Evolutionary conservation across 306 rosid species (phyloP).

Genomic region (Sicyos edulis): DNA sequence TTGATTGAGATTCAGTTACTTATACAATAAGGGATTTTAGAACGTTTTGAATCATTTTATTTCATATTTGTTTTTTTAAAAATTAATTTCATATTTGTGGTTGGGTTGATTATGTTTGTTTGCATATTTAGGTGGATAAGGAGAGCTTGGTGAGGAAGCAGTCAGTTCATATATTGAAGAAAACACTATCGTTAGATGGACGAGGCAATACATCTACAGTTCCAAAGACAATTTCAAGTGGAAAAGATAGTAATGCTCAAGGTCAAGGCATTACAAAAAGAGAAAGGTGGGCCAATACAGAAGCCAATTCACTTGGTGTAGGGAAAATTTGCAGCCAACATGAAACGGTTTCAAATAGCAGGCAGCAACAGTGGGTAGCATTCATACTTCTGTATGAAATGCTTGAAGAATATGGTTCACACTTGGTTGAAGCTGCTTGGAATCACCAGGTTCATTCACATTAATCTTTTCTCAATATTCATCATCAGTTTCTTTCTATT

Average conservation of each 20-base stretch:
- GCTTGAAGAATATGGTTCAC: slow-evolving; percentile 98
- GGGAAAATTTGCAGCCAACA: slow-evolving; percentile 45
- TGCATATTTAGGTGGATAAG: slow-evolving; percentile 59
- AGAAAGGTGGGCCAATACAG: slow-evolving; percentile 77
- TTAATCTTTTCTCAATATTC: neutral
- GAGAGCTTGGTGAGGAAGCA: slow-evolving; percentile 87
- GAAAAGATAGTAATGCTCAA: slow-evolving; percentile 29
- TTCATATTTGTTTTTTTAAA: neutral
- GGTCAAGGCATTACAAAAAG: slow-evolving; percentile 59
- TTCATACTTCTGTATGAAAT: slow-evolving; percentile 83
- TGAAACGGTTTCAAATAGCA: slow-evolving; percentile 38
- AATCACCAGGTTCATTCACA: slow-evolving; percentile 62
- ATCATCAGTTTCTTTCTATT: neutral
- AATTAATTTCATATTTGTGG: neutral
- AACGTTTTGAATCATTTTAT: slow-evolving; percentile 19
- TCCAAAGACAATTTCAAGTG: slow-evolving; percentile 28
- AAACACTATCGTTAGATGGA: slow-evolving; percentile 36
- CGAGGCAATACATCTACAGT: slow-evolving; percentile 31
- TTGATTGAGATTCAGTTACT: slow-evolving; percentile 24
- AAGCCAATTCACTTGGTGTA: slow-evolving; percentile 85
- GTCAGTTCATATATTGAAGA: slow-evolving; percentile 64
- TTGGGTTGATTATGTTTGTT: slow-evolving; percentile 15
- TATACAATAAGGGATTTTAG: slow-evolving; percentile 22
- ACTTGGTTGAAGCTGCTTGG: slow-evolving; percentile 99
- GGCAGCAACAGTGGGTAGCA: slow-evolving; percentile 76